Evolutionary conservation across 352 stramenopile genomes (phyloP).

Genomic region (Peronosclerospora sorghi): DNA sequence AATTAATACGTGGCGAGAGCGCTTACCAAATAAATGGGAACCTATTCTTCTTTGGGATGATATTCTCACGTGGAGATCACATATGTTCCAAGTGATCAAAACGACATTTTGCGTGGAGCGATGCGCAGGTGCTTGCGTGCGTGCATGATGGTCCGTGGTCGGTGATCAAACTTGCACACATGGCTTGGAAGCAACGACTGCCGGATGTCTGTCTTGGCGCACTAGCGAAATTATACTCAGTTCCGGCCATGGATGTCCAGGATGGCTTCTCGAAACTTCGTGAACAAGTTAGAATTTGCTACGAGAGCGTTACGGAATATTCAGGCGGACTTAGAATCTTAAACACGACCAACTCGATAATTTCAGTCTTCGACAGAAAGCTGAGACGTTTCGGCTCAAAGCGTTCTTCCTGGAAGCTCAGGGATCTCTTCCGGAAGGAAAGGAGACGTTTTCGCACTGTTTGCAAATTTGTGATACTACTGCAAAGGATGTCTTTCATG

Average conservation of each 20-base stretch:
- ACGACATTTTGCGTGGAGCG: slow-evolving; percentile 81
- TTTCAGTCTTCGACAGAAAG: slow-evolving; percentile 87
- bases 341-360: slow-evolving; percentile 91
- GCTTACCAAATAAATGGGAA: slow-evolving; percentile 90
- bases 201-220: slow-evolving; percentile 79
- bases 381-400: slow-evolving; percentile 89
- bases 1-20: slow-evolving; percentile 89
- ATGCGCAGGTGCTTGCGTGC: slow-evolving; percentile 79
- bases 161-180: slow-evolving; percentile 86
- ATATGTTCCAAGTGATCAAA: slow-evolving; percentile 89
- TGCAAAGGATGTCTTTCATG: slow-evolving; percentile 92
- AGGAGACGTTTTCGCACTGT: slow-evolving; percentile 86
- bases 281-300: slow-evolving; percentile 90
- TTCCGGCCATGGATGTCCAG: slow-evolving; percentile 87
- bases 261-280: slow-evolving; percentile 88
- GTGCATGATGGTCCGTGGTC: slow-evolving; percentile 91
- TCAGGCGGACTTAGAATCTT: slow-evolving; percentile 84
- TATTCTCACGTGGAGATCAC: slow-evolving; percentile 87
- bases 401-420: slow-evolving; percentile 83
- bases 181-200: slow-evolving; percentile 83
- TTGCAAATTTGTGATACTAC: slow-evolving; percentile 88
- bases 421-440: slow-evolving; percentile 65
- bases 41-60: slow-evolving; percentile 89
- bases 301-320: slow-evolving; percentile 82
- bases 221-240: slow-evolving; percentile 78